These are phyloP conservation scores for Isabelozyma gotoi DNA, from an alignment of 805 yeast genomes.

Conservation along the genomic window DNA sequence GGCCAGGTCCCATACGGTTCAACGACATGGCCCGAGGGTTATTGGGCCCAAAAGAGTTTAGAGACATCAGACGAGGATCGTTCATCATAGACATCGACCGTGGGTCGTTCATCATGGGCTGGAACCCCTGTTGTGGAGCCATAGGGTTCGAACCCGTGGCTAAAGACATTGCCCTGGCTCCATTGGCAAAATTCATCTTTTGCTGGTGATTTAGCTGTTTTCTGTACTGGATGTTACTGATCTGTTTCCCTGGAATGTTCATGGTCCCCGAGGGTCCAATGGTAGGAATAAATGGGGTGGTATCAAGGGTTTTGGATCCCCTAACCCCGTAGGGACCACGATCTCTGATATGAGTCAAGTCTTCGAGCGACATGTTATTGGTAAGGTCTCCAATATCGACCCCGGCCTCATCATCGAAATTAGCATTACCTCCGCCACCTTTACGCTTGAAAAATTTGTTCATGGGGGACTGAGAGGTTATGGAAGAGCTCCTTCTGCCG, in stretches of 20 bases:
- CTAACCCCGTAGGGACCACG: conserved; percentile 63
- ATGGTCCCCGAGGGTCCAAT: conserved; percentile 35
- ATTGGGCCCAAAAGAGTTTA: conserved; percentile 5
- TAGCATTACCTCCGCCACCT: conserved; percentile 19
- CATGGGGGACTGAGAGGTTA: conserved; percentile 40
- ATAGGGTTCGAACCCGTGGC: conserved; percentile 31
- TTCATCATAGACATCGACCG: conserved; percentile 29
- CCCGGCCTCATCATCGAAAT: conserved; percentile 38
- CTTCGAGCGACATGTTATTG: conserved; percentile 56
- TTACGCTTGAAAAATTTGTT: conserved; percentile 43
- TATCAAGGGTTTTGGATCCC: conserved; percentile 40
- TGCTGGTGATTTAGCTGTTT: conserved; percentile 68
- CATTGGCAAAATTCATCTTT: conserved; percentile 50
- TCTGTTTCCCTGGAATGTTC: conserved; percentile 18
- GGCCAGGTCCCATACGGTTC: background rate
- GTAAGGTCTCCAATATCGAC: conserved; percentile 35
- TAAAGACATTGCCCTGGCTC: conserved; percentile 46
- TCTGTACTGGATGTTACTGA: conserved; percentile 62
- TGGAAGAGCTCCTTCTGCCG: conserved; percentile 26
- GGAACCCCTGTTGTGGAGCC: conserved; percentile 7
- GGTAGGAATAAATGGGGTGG: conserved; percentile 78
- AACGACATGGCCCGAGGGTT: conserved; percentile 1
- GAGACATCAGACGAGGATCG: conserved; percentile 25
- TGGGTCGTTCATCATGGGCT: conserved; percentile 14
- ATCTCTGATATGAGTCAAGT: conserved; percentile 61